Base-by-base conservation (phyloP, 805 yeast genomes). In the Tanozyma kutaoensis region DNA sequence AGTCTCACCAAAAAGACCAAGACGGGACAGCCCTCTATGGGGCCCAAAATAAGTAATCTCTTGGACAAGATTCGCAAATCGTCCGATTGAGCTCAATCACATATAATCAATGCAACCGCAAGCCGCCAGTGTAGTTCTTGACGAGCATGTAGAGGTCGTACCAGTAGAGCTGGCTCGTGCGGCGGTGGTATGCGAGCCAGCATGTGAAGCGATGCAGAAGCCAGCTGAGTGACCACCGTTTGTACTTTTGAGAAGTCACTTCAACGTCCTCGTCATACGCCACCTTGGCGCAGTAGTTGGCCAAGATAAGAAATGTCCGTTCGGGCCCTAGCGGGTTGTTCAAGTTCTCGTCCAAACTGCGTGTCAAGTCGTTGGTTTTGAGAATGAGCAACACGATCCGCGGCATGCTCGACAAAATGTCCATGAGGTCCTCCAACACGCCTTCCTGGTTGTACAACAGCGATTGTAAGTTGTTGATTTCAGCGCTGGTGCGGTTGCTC, bases 341-440 rank as follows among this genome's bases (percentile, higher is more conserved):
- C 30, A 88, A 61, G 29, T 69, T 61, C 43, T 88, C 97, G 50
- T 91, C 98, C 25, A 91, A 58, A 40, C 75, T 77, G 41, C 99
- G 65, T 0, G 94, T 84, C 27, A 91, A 62, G 54, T 91, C 99
- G 47, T 91, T 91, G 1, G 99, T 93, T 46, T 91, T 91, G 43
- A 91, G 58, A 25, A 91, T 81, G 34, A 91, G 62, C 16, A 91
- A 50, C 14, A 91, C 95, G 12, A 86, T 72, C 24, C 86, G 61
- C 2, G 99, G 99, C 56, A 91, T 72, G 11, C 66, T 57, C 9
- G 86, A 71, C 22, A 91, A 58, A 25, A 91, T 66, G 11, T 66
- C 54, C 93, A 91, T 86, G 42, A 91, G 58, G 38, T 76, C 78
- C 12, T 74, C 68, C 12, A 93, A 46, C 8, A 84, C 53, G 0